phyloP scores from a whole-genome alignment of 345 rosid species.

The Triadica sebifera region DNA sequence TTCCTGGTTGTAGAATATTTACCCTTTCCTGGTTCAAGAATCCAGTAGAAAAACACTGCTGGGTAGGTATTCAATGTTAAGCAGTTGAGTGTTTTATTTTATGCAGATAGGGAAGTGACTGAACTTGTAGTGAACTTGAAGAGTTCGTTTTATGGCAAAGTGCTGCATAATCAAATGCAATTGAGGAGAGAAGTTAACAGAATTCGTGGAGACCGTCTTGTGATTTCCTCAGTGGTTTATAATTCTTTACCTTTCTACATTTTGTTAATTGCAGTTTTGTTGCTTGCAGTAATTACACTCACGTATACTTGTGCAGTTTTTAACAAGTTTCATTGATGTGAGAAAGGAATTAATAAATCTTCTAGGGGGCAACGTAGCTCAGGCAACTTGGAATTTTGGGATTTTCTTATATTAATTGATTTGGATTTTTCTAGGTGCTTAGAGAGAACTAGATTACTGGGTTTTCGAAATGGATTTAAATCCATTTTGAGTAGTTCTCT shows the following conservation, averaged over 20 bases:
- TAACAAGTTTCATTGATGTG: neutral
- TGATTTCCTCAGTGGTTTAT: conserved; percentile 43
- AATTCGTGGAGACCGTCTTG: neutral
- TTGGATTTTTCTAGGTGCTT: neutral
- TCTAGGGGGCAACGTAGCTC: neutral
- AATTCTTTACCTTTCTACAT: neutral
- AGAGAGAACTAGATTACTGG: neutral
- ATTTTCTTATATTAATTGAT: neutral
- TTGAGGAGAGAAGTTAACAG: conserved; percentile 21
- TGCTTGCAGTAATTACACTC: neutral
- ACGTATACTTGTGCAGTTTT: neutral
- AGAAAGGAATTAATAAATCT: too few species aligned
- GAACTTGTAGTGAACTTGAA: conserved; percentile 27
- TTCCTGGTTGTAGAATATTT: too few species aligned
- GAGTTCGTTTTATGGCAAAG: conserved; percentile 38
- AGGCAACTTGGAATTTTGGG: neutral
- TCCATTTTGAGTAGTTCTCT: neutral
- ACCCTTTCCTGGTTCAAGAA: too few species aligned
- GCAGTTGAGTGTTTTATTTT: neutral
- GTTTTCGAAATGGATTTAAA: conserved; percentile 5
- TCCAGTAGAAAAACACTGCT: too few species aligned
- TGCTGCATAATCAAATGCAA: conserved; percentile 18
- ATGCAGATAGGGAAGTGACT: conserved; percentile 40
- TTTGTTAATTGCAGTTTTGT: neutral
- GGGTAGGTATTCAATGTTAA: neutral